phyloP scores from a whole-genome alignment of 495 filamentous ascomycete genomes.

The Baudoinia panamericana region DNA sequence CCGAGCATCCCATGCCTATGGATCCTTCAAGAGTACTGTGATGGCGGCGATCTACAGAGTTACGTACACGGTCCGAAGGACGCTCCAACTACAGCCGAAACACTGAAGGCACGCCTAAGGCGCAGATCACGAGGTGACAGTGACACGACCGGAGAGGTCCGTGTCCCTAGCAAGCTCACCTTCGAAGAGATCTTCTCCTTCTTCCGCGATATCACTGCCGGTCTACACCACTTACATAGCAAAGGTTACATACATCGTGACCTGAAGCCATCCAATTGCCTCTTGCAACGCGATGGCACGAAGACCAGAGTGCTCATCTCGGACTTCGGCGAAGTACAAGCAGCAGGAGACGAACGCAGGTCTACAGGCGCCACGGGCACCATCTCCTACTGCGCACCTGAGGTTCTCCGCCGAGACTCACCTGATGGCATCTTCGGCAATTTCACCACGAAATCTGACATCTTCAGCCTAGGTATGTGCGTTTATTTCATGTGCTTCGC shows the following conservation, averaged over 20 bases:
- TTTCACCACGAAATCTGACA: slow-evolving; percentile 89
- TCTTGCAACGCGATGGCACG: slow-evolving; percentile 62
- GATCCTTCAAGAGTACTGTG: slow-evolving; percentile 96
- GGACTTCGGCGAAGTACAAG: slow-evolving; percentile 92
- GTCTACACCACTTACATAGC: slow-evolving; percentile 77
- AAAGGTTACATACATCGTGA: slow-evolving; percentile 94
- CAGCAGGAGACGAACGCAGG: slow-evolving; percentile 60
- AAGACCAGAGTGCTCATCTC: slow-evolving; percentile 74
- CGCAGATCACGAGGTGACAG: slow-evolving; percentile 56
- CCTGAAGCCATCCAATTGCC: slow-evolving; percentile 90
- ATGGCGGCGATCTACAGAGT: slow-evolving; percentile 77
- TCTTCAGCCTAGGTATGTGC: slow-evolving; percentile 96
- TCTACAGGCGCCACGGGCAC: slow-evolving; percentile 92
- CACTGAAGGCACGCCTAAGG: slow-evolving; percentile 74
- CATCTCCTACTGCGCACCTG: slow-evolving; percentile 93
- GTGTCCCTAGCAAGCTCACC: slow-evolving; percentile 50
- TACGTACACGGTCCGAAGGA: slow-evolving; percentile 62
- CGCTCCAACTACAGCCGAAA: slow-evolving; percentile 50
- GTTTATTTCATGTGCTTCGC: slow-evolving; percentile 96
- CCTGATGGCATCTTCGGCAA: slow-evolving; percentile 65
- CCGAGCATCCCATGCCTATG: slow-evolving; percentile 91
- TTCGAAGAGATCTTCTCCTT: slow-evolving; percentile 94
- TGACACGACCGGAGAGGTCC: slow-evolving; percentile 37
- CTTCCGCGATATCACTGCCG: slow-evolving; percentile 89
- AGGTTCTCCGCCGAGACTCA: slow-evolving; percentile 62